phyloP scores from a whole-genome alignment of 352 stramenopile species.

The Phytophthora megakarya region DNA sequence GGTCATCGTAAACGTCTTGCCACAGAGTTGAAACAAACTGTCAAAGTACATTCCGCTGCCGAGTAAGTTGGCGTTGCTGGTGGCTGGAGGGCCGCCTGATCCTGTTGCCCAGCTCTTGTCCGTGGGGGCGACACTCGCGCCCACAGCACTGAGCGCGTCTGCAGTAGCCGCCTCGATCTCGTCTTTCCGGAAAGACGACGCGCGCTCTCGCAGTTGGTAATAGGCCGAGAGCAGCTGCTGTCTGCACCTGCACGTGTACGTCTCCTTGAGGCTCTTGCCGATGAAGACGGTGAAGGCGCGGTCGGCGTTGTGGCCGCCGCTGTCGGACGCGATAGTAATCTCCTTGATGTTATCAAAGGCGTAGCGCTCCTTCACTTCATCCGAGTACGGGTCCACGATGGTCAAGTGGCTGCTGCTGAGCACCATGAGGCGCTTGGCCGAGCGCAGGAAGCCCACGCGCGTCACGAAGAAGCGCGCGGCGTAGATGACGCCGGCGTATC shows the following conservation, averaged over 20 bases:
- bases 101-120: slow-evolving; percentile 42
- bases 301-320: slow-evolving; percentile 68
- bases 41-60: slow-evolving; percentile 88
- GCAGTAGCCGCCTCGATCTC: slow-evolving; percentile 53
- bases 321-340: slow-evolving; percentile 79
- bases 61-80: slow-evolving; percentile 27
- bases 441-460: slow-evolving; percentile 79
- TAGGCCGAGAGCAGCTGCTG: slow-evolving; percentile 87
- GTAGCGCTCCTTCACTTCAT: slow-evolving; percentile 88
- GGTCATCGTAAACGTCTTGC: slow-evolving; percentile 84
- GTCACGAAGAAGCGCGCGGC: slow-evolving; percentile 88
- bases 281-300: slow-evolving; percentile 84
- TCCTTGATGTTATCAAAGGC: slow-evolving; percentile 90
- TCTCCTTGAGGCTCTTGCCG: slow-evolving; percentile 86
- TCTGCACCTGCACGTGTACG: slow-evolving; percentile 83
- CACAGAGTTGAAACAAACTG: slow-evolving; percentile 85
- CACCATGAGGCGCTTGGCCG: slow-evolving; percentile 79
- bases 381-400: slow-evolving; percentile 83
- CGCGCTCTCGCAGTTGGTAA: slow-evolving; percentile 81
- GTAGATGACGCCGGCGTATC: slow-evolving; percentile 86
- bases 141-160: slow-evolving; percentile 46
- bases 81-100: slow-evolving; percentile 18
- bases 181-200: slow-evolving; percentile 74
- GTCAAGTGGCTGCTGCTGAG: slow-evolving; percentile 82
- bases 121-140: slow-evolving; percentile 33